Conservation (phyloP, 768 basidiomycete genomes). For the Chalciporus sphaerocephalus region DNA sequence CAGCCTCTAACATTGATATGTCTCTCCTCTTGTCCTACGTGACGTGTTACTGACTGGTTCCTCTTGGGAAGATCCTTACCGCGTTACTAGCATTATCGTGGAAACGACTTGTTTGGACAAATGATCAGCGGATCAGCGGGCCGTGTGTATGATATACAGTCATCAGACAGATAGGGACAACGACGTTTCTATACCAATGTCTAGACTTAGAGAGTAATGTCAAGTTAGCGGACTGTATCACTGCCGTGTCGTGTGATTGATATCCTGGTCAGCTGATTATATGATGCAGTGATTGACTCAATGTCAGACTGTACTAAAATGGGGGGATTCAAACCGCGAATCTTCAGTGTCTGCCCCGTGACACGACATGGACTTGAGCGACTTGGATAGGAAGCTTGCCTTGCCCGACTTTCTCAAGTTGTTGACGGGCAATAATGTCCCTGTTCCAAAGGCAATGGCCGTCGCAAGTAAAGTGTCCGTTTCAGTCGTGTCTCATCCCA, state of each 20-base stretch:
- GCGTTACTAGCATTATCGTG: constrained; percentile 83
- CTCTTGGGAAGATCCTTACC: constrained; percentile 74
- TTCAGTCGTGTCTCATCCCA: neutral
- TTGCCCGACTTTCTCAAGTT: constrained; percentile 66
- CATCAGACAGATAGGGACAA: constrained; percentile 10
- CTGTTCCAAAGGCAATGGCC: constrained; percentile 63
- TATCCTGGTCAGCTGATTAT: too few relatives aligned
- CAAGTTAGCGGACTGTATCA: neutral
- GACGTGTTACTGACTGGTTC: constrained; percentile 2
- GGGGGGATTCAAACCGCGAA: too few relatives aligned
- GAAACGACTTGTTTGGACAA: constrained; percentile 79
- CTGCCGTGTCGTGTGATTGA: too few relatives aligned
- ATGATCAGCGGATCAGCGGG: constrained; percentile 29
- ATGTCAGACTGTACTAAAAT: neutral
- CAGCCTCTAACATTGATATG: constrained; percentile 95
- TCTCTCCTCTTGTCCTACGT: constrained; percentile 6
- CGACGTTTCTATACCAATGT: constrained; percentile 21
- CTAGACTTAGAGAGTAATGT: neutral
- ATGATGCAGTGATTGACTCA: too few relatives aligned
- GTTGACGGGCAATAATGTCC: constrained; percentile 52
- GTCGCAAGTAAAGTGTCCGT: constrained; percentile 67
- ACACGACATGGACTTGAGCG: neutral
- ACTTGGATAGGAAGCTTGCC: constrained; percentile 44
- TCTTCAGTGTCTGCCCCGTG: neutral
- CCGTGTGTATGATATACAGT: constrained; percentile 11